Evolutionary conservation across 1,139 yeast species (phyloP), one percentile per base, ranked within the genome.

Genomic region (Oligophagozyma castellii): DNA sequence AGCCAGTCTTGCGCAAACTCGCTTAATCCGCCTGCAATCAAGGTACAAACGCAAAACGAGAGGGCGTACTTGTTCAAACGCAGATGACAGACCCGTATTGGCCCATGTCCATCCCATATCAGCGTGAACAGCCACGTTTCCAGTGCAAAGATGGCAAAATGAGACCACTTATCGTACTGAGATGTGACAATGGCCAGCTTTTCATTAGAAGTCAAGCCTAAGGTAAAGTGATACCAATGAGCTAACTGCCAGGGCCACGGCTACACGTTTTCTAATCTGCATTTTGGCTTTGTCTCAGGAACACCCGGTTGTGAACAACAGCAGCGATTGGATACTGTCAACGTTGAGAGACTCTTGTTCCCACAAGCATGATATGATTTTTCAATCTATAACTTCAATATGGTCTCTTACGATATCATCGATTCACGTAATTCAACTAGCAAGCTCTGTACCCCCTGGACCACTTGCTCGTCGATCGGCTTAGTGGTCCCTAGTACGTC

Each of bases 111-210:
- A n/a, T n/a, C n/a, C n/a, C n/a, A n/a, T 14, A 35, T 40, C 45
- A 61, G 63, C 41, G 63, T 63, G 43, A 71, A 68, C 33, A 70
- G 63, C 20, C 53, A 44, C 1, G 78, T 67, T 10, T 72, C 58
- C 1, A 63, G 32, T 29, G 57, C 44, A 43, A 73, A 73, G 7
- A 63, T 63, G 5, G 40, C 8, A 32, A 65, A 66, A 44, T 73
- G 80, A 2, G 67, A 42, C 8, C 59, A 22, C 45, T 73, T 73
- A 41, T 73, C 80, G 43, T 71, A 63, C 2, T 41, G 43, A 10
- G 68, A 46, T 1, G 61, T 58, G 5, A 69, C 36, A 53, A 57
- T 59, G 4, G 70, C 61, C 37, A 70, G 60, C 4, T 68, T 68
- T 13, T 67, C 34, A 29, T 51, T 48, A 7, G 53, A 50, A 12